phyloP scores from a whole-genome alignment of 345 rosid species.

The Pistacia atlantica region DNA sequence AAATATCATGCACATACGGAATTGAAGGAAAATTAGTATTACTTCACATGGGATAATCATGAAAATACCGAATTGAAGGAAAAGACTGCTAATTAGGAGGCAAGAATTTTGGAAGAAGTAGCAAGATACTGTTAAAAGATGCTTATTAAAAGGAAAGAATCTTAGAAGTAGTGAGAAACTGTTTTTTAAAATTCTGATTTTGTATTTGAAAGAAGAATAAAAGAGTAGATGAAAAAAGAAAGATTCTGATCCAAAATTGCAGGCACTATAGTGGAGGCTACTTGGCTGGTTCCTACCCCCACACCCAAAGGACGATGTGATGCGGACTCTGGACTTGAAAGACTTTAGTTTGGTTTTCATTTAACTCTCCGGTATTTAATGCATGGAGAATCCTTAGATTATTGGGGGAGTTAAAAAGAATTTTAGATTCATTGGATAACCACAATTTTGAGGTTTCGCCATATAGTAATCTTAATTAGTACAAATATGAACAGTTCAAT shows the following conservation, averaged over 20 bases:
- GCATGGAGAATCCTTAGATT: neutral
- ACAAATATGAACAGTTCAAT: too few species aligned
- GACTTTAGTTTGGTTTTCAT: slow-evolving; percentile 15
- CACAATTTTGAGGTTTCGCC: too few species aligned
- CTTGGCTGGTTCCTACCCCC: neutral
- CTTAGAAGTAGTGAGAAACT: slow-evolving; percentile 14
- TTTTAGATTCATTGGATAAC: neutral
- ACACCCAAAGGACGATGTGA: neutral
- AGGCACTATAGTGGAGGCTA: slow-evolving; percentile 9
- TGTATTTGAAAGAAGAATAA: slow-evolving; percentile 2
- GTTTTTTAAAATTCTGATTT: neutral
- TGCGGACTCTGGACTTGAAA: slow-evolving; percentile 8
- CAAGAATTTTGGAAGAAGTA: neutral
- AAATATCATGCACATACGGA: too few species aligned
- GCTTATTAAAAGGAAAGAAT: neutral
- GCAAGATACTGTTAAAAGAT: too few species aligned
- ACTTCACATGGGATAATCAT: neutral
- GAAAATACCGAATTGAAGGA: neutral
- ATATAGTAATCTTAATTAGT: too few species aligned
- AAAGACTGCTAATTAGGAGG: neutral
- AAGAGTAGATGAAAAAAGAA: slow-evolving; percentile 13
- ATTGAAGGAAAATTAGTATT: too few species aligned
- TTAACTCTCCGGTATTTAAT: slow-evolving; percentile 15
- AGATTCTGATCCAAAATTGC: slow-evolving; percentile 14
- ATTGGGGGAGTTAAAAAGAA: slow-evolving; percentile 1